Conservation (phyloP, 345 rosid species). For the Erucastrum elatum region DNA sequence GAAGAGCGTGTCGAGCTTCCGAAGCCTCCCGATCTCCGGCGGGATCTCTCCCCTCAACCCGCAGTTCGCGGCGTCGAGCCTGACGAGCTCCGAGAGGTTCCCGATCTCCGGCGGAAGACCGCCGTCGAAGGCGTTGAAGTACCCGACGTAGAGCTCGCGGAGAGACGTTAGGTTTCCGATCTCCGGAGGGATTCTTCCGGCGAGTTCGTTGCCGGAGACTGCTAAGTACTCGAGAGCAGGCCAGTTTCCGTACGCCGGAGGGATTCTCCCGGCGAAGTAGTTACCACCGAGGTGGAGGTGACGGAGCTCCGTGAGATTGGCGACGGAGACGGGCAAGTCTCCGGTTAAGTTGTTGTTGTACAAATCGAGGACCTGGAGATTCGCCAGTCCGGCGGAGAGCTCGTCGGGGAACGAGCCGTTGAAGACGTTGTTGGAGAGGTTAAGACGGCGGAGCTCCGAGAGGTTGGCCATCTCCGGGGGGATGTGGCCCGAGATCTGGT, state of each 20-base stretch:
- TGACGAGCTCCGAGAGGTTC: constrained; percentile 59
- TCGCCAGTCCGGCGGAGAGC: constrained; percentile 49
- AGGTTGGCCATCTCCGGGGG: constrained; percentile 56
- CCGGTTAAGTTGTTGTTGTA: constrained; percentile 90
- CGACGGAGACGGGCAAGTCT: constrained; percentile 56
- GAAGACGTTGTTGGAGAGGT: constrained; percentile 76
- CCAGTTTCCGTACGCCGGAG: constrained; percentile 64
- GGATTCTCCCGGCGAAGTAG: constrained; percentile 67
- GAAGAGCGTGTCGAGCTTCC: constrained; percentile 77
- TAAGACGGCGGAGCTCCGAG: constrained; percentile 56
- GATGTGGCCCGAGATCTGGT: constrained; percentile 62
- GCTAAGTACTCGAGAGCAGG: constrained; percentile 62
- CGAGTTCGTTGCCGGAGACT: constrained; percentile 72
- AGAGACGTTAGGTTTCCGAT: constrained; percentile 62
- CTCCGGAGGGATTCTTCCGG: constrained; percentile 66
- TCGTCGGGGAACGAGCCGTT: constrained; percentile 58
- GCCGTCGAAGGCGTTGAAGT: constrained; percentile 62
- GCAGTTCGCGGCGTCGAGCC: constrained; percentile 73
- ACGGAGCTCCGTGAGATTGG: constrained; percentile 53
- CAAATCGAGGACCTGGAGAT: constrained; percentile 69
- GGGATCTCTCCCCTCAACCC: constrained; percentile 63
- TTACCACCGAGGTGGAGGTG: constrained; percentile 85
- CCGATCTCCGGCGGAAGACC: constrained; percentile 75
- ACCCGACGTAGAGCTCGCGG: constrained; percentile 75
- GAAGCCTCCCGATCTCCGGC: constrained; percentile 54